phyloP scores from a whole-genome alignment of 164 flowering plant genomes.

The Saururus chinensis region DNA sequence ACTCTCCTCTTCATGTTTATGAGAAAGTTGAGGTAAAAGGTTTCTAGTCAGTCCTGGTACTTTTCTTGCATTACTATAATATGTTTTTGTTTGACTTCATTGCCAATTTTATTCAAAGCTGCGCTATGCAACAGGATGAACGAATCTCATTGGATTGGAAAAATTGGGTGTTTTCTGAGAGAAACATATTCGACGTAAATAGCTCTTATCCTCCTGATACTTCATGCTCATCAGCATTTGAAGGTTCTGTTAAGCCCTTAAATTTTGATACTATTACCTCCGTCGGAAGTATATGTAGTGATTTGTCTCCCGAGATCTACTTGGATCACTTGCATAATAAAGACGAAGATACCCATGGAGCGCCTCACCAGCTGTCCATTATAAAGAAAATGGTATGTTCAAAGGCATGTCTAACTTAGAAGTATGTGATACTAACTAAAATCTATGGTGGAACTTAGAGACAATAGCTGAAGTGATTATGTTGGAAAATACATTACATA shows the following conservation, averaged over 20 bases:
- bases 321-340: slow-evolving; percentile 10
- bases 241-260: slow-evolving; percentile 31
- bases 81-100: not conserved
- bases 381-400: too few species aligned
- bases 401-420: too few species aligned
- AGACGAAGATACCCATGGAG: slow-evolving; percentile 4
- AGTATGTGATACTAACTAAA: too few species aligned
- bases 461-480: too few species aligned
- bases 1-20: slow-evolving; percentile 64
- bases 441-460: too few species aligned
- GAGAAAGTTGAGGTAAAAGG: slow-evolving; percentile 47
- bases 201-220: slow-evolving; percentile 13
- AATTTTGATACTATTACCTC: slow-evolving; percentile 22
- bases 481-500: too few species aligned
- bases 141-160: slow-evolving; percentile 49
- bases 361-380: too few species aligned
- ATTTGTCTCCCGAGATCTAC: slow-evolving; percentile 7
- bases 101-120: not conserved
- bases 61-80: not conserved
- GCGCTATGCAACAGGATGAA: slow-evolving; percentile 39
- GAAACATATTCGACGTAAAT: slow-evolving; percentile 6
- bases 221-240: slow-evolving; percentile 21
- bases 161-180: slow-evolving; percentile 52
- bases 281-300: slow-evolving; percentile 7
- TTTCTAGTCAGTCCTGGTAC: slow-evolving; percentile 2